Conservation (phyloP, 2,329 filamentous ascomycete species). For the Neospermospora avenae region DNA sequence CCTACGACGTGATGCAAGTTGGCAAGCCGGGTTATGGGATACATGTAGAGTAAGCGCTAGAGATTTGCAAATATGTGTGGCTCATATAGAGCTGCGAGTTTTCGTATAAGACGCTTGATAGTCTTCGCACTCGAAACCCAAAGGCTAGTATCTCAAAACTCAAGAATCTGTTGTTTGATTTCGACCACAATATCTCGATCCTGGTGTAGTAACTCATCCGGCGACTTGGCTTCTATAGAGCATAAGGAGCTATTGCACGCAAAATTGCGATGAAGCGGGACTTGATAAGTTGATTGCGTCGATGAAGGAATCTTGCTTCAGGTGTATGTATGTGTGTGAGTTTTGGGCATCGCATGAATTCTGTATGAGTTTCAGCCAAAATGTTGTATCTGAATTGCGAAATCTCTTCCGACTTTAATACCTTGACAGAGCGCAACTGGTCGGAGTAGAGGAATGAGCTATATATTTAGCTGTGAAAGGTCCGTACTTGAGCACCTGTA, state of each 20-base stretch:
- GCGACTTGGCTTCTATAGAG: slow-evolving; percentile 5
- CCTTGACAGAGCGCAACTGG: slow-evolving; percentile 12
- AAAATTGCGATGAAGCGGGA: slow-evolving; percentile 15
- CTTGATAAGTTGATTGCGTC: slow-evolving; percentile 9
- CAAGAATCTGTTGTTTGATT: slow-evolving; percentile 16
- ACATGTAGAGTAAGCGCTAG: slow-evolving; percentile 14
- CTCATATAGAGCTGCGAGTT: slow-evolving; percentile 16
- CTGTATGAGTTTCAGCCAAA: slow-evolving; percentile 22
- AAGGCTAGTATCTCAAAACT: too few relatives aligned
- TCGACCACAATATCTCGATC: slow-evolving; percentile 10
- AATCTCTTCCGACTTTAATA: slow-evolving; percentile 20
- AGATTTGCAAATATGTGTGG: slow-evolving; percentile 9
- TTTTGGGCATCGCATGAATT: slow-evolving; percentile 15
- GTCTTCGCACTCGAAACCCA: too few relatives aligned
- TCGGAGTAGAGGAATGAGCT: too few relatives aligned
- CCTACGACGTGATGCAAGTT: slow-evolving; percentile 7
- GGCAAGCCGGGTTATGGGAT: slow-evolving; percentile 20
- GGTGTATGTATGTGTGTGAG: slow-evolving; percentile 19
- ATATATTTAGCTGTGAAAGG: not conserved
- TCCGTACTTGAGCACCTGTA: not conserved
- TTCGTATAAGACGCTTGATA: slow-evolving; percentile 14
- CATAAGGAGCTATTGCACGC: slow-evolving; percentile 17
- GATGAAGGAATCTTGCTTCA: slow-evolving; percentile 10
- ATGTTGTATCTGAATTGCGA: too few relatives aligned
- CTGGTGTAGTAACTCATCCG: slow-evolving; percentile 6